Conservation (phyloP, 2,329 filamentous ascomycete species). For the Berkeleyomyces basicola region DNA sequence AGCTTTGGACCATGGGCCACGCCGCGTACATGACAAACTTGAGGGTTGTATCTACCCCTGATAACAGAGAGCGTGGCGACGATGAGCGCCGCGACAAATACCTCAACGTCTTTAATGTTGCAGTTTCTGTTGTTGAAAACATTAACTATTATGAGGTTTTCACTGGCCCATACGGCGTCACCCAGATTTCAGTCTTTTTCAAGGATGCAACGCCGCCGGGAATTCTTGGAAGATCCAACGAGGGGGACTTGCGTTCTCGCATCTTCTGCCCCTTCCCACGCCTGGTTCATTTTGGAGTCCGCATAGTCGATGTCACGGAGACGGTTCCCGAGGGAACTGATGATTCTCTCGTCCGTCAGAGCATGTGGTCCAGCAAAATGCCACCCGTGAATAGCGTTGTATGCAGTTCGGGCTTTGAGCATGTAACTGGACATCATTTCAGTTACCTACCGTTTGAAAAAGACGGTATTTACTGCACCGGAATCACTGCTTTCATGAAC, state of each 20-base stretch:
- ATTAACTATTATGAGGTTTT: not conserved
- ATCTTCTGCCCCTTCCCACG: not conserved
- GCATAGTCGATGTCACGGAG: not conserved
- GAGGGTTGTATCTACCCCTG: not conserved
- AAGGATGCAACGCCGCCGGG: not conserved
- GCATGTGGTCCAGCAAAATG: not conserved
- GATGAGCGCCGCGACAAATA: not conserved
- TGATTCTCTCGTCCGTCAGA: not conserved
- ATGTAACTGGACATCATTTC: not conserved
- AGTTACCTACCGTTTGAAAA: constrained; percentile 1
- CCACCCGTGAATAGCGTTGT: not conserved
- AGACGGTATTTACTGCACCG: not conserved
- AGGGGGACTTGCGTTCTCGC: not conserved
- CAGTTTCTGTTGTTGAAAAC: not conserved
- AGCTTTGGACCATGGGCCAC: not conserved
- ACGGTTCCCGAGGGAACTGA: not conserved
- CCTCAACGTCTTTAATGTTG: not conserved
- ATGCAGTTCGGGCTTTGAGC: not conserved
- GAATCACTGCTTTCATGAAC: not conserved
- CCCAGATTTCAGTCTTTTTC: not conserved
- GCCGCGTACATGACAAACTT: not conserved
- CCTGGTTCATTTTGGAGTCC: not conserved
- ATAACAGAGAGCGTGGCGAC: not conserved
- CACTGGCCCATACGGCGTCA: not conserved
- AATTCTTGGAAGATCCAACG: not conserved